A percentile compares a stretch with the other conserved stretches of the same genome.
phyloP scores from a whole-genome alignment of 371 early-diverging fungal genomes.

The Apophysomyces ossiformis region DNA sequence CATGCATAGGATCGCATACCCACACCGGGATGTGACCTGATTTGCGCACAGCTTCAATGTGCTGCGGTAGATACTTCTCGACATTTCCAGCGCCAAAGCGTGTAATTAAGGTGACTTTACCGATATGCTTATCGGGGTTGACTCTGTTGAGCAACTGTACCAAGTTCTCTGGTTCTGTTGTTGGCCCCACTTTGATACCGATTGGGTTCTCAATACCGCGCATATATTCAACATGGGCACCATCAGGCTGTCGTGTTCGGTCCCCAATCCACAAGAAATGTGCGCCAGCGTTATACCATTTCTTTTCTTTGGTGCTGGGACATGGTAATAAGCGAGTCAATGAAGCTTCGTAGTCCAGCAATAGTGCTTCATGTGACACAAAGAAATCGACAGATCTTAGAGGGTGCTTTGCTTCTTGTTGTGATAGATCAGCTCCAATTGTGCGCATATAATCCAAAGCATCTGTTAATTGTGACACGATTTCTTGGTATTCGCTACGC shows the following conservation, averaged over 20 bases:
- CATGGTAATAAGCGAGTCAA: conserved; percentile 72
- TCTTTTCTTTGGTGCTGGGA: conserved; percentile 43
- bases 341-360: conserved; percentile 90
- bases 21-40: conserved; percentile 91
- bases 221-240: conserved; percentile 96
- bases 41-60: conserved; percentile 86
- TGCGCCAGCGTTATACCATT: conserved; percentile 73
- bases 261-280: conserved; percentile 99
- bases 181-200: conserved; percentile 96
- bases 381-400: conserved; percentile 85
- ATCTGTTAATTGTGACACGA: conserved; percentile 85
- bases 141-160: conserved; percentile 81
- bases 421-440: conserved; percentile 76
- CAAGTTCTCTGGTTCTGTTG: conserved; percentile 85
- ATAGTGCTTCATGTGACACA: conserved; percentile 93
- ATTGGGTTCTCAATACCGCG: conserved; percentile 94
- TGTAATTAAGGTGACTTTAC: conserved; percentile 94
- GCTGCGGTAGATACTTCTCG: conserved; percentile 79
- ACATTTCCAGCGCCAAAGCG: conserved; percentile 92
- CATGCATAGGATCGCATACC: conserved; percentile 98
- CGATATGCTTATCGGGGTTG: conserved; percentile 85
- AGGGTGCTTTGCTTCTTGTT: conserved; percentile 18
- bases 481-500: conserved; percentile 85
- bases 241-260: conserved; percentile 93
- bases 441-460: conserved; percentile 92